Percentiles rank a stretch among this genome's conserved stretches.
phyloP scores from a whole-genome alignment of 768 basidiomycete genomes.

The Clitopilus passeckerianus region DNA sequence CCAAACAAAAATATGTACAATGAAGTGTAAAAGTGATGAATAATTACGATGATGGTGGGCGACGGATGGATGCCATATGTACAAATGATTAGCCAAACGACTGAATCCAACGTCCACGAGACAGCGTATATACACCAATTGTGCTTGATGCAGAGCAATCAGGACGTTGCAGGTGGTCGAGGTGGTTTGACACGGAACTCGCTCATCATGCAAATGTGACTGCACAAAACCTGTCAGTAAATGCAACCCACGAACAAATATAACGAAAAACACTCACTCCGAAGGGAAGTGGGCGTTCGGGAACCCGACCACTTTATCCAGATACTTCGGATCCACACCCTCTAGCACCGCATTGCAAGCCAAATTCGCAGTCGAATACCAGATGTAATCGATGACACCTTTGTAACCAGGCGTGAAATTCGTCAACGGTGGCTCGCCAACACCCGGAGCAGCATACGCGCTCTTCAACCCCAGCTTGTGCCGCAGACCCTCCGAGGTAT shows the following conservation, averaged over 20 bases:
- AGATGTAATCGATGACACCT: slow-evolving; percentile 90
- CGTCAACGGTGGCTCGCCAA: slow-evolving; percentile 62
- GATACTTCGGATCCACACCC: slow-evolving; percentile 78
- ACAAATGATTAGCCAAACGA: neutral
- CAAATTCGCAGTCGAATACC: slow-evolving; percentile 76
- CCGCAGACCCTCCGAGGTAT: slow-evolving; percentile 83
- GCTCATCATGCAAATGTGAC: slow-evolving; percentile 66
- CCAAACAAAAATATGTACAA: neutral
- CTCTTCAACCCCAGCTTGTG: slow-evolving; percentile 83
- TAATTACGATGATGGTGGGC: neutral
- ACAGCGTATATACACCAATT: slow-evolving; percentile 8
- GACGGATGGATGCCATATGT: neutral
- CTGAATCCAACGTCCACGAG: neutral
- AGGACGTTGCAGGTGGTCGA: slow-evolving; percentile 26
- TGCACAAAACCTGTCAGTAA: slow-evolving; percentile 20
- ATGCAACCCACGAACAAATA: slow-evolving; percentile 5
- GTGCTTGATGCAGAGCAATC: neutral
- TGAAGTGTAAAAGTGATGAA: neutral
- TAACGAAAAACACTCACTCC: slow-evolving; percentile 59
- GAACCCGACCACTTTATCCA: slow-evolving; percentile 92
- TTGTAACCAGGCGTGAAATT: slow-evolving; percentile 88
- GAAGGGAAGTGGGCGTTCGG: slow-evolving; percentile 96
- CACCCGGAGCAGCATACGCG: slow-evolving; percentile 58
- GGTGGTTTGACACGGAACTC: slow-evolving; percentile 82
- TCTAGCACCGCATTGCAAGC: slow-evolving; percentile 81